phyloP scores from a whole-genome alignment of 768 basidiomycete genomes.

The Xanthoconium purpureum region DNA sequence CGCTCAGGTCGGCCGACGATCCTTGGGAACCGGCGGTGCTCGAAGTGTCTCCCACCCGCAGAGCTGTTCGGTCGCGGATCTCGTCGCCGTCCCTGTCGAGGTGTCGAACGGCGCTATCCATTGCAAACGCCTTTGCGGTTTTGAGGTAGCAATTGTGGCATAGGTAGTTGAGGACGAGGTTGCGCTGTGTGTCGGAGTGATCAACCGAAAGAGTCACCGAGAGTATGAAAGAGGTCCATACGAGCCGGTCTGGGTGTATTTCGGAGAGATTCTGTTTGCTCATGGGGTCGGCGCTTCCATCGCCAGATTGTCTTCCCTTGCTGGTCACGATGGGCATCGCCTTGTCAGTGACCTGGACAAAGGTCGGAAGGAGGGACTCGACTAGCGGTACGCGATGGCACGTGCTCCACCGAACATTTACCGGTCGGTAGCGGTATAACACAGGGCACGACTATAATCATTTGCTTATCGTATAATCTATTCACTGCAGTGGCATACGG shows the following conservation, averaged over 20 bases:
- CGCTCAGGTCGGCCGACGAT: slow-evolving; percentile 29
- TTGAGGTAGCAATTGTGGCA: slow-evolving; percentile 69
- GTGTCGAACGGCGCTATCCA: slow-evolving; percentile 58
- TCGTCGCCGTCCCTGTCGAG: slow-evolving; percentile 74
- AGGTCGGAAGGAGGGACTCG: not conserved
- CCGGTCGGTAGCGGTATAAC: not conserved
- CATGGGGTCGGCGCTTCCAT: not conserved
- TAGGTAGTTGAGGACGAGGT: slow-evolving; percentile 74
- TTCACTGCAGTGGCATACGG: no score
- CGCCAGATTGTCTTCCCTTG: slow-evolving; percentile 17
- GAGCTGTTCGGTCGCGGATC: slow-evolving; percentile 31
- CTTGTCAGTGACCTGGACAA: not conserved
- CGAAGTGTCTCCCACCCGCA: slow-evolving; percentile 3
- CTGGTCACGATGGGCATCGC: slow-evolving; percentile 19
- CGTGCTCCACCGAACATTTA: slow-evolving; percentile 12
- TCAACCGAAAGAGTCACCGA: slow-evolving; percentile 2
- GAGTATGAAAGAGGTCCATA: slow-evolving; percentile 19
- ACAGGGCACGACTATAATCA: not conserved
- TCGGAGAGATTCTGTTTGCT: slow-evolving; percentile 29
- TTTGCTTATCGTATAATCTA: no score
- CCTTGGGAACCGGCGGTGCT: slow-evolving; percentile 9
- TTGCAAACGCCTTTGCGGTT: slow-evolving; percentile 66
- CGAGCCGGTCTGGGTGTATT: slow-evolving; percentile 45
- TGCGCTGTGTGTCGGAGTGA: slow-evolving; percentile 41
- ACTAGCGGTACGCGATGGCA: slow-evolving; percentile 1